A percentile compares a stretch with the other conserved stretches of the same genome.
These are phyloP conservation scores for Monosporozyma siamensis DNA, from an alignment of 805 yeast genomes.

Conservation along the genomic window DNA sequence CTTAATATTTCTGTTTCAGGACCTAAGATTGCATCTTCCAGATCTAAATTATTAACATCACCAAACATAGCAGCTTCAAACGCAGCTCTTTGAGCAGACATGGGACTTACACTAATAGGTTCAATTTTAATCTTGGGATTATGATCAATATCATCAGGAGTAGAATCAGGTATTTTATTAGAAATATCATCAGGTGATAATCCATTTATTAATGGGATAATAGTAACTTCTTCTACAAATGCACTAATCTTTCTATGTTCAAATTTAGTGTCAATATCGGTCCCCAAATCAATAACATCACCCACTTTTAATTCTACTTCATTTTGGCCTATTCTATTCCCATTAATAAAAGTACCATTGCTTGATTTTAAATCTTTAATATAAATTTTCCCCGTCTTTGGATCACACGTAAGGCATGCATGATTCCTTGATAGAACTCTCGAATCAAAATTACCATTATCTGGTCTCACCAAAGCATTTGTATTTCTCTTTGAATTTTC, in stretches of 20 bases:
- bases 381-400: slow-evolving; percentile 52
- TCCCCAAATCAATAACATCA: slow-evolving; percentile 88
- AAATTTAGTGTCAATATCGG: slow-evolving; percentile 63
- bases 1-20: slow-evolving; percentile 39
- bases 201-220: slow-evolving; percentile 31
- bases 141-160: background rate
- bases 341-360: slow-evolving; percentile 90
- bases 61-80: slow-evolving; percentile 57
- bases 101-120: slow-evolving; percentile 5
- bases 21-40: slow-evolving; percentile 45
- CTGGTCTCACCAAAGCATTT: slow-evolving; percentile 39
- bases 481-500: slow-evolving; percentile 24
- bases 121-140: background rate
- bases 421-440: slow-evolving; percentile 88
- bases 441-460: slow-evolving; percentile 91
- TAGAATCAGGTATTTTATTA: background rate
- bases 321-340: slow-evolving; percentile 45
- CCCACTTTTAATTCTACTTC: slow-evolving; percentile 63
- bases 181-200: background rate
- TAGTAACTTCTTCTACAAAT: slow-evolving; percentile 61
- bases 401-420: slow-evolving; percentile 78
- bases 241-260: slow-evolving; percentile 82
- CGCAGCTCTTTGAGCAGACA: slow-evolving; percentile 26
- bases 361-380: slow-evolving; percentile 83
- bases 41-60: slow-evolving; percentile 38